Conservation (phyloP, 176 grass and related monocot species). For the Oryza glumipatula region DNA sequence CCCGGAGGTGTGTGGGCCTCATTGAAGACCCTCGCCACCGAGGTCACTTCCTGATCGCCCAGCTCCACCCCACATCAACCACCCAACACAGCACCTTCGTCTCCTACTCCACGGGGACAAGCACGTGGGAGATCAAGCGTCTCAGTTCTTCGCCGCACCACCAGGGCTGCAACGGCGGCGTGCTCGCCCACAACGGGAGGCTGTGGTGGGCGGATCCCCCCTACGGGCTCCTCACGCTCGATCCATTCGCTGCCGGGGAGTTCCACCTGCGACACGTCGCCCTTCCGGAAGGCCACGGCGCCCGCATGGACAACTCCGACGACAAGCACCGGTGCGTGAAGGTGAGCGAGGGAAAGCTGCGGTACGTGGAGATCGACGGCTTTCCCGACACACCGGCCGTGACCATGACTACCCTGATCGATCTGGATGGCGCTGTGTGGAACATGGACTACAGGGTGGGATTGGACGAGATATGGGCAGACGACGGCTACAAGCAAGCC, state of each 20-base stretch:
- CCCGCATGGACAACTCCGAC: no score
- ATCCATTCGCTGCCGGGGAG: no score
- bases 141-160: not conserved
- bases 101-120: not conserved
- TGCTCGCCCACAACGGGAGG: no score
- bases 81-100: not conserved
- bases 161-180: no score
- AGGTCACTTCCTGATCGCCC: not conserved
- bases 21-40: not conserved
- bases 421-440: not conserved
- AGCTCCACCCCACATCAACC: not conserved
- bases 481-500: not conserved
- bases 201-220: no score
- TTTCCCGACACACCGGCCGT: not conserved
- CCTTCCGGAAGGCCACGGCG: no score
- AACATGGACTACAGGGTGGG: not conserved
- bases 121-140: not conserved
- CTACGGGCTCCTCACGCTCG: no score
- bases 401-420: not conserved
- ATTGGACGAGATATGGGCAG: slow-evolving; percentile 13
- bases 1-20: not conserved
- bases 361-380: slow-evolving; percentile 1
- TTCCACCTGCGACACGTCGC: no score
- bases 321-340: no score
- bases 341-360: not conserved